Percentiles rank a stretch among this genome's conserved stretches.
Evolutionary conservation across 179 eudicot genomes (phyloP).

Genomic region (Silene coronaria): DNA sequence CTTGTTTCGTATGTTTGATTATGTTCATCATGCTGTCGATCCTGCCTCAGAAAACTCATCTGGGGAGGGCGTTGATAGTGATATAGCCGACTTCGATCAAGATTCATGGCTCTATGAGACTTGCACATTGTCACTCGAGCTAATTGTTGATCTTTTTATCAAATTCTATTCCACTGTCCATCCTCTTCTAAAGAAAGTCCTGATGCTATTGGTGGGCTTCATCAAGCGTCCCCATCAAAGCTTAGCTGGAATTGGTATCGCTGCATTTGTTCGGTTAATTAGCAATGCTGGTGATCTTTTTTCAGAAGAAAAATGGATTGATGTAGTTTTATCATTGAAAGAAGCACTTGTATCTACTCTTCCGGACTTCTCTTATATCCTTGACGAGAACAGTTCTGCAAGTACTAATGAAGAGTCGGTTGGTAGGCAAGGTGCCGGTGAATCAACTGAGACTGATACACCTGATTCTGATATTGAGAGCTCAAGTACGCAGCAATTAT

Average conservation of each 20-base stretch:
- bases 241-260: slow-evolving; percentile 95
- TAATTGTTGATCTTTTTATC: slow-evolving; percentile 89
- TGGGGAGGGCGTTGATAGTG: slow-evolving; percentile 39
- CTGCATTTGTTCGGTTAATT: slow-evolving; percentile 90
- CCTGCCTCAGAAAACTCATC: slow-evolving; percentile 54
- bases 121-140: slow-evolving; percentile 83
- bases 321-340: slow-evolving; percentile 71
- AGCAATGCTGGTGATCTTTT: slow-evolving; percentile 88
- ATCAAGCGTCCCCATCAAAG: slow-evolving; percentile 96
- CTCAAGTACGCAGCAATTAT: slow-evolving; percentile 42
- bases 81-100: slow-evolving; percentile 64
- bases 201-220: slow-evolving; percentile 74
- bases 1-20: slow-evolving; percentile 89
- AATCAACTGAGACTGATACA: slow-evolving; percentile 35
- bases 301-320: slow-evolving; percentile 83
- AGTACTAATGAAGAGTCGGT: slow-evolving; percentile 39
- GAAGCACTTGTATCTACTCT: slow-evolving; percentile 77
- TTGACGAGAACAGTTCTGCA: slow-evolving; percentile 34
- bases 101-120: slow-evolving; percentile 97
- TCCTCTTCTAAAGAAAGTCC: slow-evolving; percentile 77
- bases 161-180: slow-evolving; percentile 76
- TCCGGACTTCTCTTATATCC: slow-evolving; percentile 72
- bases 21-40: slow-evolving; percentile 82
- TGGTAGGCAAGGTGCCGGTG: slow-evolving; percentile 35
- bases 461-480: slow-evolving; percentile 46